Conservation (phyloP, 108 stramenopile genomes). For the Nitzschia sp. region DNA sequence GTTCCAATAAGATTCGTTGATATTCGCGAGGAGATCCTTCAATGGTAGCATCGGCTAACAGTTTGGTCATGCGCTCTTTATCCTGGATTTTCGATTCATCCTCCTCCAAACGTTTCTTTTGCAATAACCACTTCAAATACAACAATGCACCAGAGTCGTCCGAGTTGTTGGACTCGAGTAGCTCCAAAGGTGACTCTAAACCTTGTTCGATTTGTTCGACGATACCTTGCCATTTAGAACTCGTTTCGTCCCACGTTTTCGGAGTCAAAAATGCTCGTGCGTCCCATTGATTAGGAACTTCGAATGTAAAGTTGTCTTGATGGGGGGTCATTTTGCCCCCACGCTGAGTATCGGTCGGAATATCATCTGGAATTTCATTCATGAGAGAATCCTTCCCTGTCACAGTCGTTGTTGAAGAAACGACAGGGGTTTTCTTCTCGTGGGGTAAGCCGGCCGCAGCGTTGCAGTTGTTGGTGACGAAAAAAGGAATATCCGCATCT, state of each 20-base stretch:
- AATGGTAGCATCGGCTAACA: constrained; percentile 26
- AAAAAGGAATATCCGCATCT: background rate
- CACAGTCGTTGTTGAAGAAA: background rate
- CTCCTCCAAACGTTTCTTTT: background rate
- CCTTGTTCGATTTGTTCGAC: background rate
- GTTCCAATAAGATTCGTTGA: constrained; percentile 51
- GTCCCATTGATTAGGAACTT: background rate
- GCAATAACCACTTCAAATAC: background rate
- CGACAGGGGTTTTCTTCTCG: background rate
- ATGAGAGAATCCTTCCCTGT: background rate
- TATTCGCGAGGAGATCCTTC: constrained; percentile 51
- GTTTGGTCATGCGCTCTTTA: background rate
- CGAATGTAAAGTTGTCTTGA: background rate
- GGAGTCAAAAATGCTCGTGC: background rate
- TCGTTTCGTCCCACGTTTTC: background rate
- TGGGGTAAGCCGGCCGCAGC: background rate
- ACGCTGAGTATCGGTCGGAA: background rate
- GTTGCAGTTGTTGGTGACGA: background rate
- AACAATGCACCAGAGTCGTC: background rate
- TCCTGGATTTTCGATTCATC: no score
- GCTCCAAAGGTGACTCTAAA: background rate
- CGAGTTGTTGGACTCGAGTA: background rate
- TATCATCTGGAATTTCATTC: background rate
- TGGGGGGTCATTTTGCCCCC: background rate
- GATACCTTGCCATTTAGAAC: background rate